Conservation (phyloP, 75 land plant genomes). For the Pinus albicaulis region DNA sequence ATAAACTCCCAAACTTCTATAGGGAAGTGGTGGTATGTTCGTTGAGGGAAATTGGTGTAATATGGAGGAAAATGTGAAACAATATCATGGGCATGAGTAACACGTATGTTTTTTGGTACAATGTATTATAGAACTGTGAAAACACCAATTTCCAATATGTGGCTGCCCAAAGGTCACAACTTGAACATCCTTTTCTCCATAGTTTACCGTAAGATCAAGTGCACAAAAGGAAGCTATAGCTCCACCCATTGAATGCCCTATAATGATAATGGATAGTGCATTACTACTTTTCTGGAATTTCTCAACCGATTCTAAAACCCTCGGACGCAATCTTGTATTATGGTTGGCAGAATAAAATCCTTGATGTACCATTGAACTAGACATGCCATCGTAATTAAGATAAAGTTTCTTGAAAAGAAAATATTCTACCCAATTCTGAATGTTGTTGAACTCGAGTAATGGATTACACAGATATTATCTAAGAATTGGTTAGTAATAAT, state of each 20-base stretch:
- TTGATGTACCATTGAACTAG: conserved; percentile 93
- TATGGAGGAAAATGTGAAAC: conserved; percentile 98
- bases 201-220: conserved; percentile 77
- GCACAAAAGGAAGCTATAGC: conserved; percentile 96
- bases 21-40: conserved; percentile 95
- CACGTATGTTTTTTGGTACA: conserved; percentile 72
- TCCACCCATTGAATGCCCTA: conserved; percentile 99
- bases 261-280: conserved; percentile 52
- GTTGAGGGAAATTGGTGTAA: conserved; percentile 66
- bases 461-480: too few relatives aligned
- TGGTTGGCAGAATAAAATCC: conserved; percentile 95
- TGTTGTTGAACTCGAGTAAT: conserved; percentile 53
- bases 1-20: too few relatives aligned
- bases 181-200: conserved; percentile 39
- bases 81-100: conserved; percentile 82
- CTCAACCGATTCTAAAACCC: conserved; percentile 58
- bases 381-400: conserved; percentile 72
- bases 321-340: conserved; percentile 79
- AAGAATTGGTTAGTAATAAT: too few relatives aligned
- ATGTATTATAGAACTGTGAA: conserved; percentile 57
- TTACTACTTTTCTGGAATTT: conserved; percentile 39
- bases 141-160: conserved; percentile 86
- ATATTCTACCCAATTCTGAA: conserved; percentile 93
- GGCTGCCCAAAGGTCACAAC: conserved; percentile 98
- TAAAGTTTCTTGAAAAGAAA: conserved; percentile 86